Conservation (phyloP, 2,329 filamentous ascomycete species). For the Hypoxylon sp. region DNA sequence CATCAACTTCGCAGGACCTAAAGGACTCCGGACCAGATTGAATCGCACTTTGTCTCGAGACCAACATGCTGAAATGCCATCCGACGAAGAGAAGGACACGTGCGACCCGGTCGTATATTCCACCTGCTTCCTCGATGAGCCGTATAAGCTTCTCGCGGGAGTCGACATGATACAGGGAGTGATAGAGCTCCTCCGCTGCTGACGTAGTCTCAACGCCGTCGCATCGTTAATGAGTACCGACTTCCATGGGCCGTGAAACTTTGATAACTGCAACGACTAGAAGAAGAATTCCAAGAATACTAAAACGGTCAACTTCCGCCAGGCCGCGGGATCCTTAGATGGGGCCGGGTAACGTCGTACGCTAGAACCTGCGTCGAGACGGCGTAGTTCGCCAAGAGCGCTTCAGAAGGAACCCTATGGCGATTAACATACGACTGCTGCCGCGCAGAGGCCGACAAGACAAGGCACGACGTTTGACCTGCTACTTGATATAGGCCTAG, state of each 20-base stretch:
- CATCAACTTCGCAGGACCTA: background rate
- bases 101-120: background rate
- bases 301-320: conserved; percentile 44
- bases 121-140: background rate
- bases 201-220: background rate
- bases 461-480: conserved; percentile 23
- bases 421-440: conserved; percentile 18
- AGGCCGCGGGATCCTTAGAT: conserved; percentile 37
- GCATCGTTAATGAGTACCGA: background rate
- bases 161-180: conserved; percentile 1
- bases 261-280: conserved; percentile 18
- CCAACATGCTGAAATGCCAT: background rate
- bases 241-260: conserved; percentile 13
- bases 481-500: conserved; percentile 11
- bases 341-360: conserved; percentile 42
- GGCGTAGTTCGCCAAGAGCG: conserved; percentile 38
- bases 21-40: background rate
- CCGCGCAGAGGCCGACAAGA: background rate
- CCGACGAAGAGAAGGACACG: background rate
- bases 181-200: conserved; percentile 3
- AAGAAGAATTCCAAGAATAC: background rate
- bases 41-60: background rate
- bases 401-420: conserved; percentile 12
- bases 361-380: conserved; percentile 43
- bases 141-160: background rate